Evolutionary conservation across 1,284 basidiomycete genomes (phyloP).

Genomic region (Chalciporus sp.): DNA sequence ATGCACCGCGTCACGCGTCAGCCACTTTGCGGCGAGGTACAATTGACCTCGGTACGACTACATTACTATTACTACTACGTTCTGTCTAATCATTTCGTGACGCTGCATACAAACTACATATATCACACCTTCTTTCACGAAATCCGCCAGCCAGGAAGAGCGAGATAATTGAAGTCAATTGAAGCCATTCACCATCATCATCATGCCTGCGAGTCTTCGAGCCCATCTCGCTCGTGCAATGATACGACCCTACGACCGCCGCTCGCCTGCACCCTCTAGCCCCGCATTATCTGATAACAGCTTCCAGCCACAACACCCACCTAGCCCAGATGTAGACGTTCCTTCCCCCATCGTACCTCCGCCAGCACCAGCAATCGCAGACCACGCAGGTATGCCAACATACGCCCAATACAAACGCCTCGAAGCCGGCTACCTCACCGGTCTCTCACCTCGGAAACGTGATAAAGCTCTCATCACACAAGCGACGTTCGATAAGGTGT

Average conservation of each 20-base stretch:
- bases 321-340: background rate
- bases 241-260: slow-evolving; percentile 30
- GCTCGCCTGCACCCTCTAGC: slow-evolving; percentile 13
- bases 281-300: slow-evolving; percentile 1
- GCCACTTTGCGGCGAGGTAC: slow-evolving; percentile 12
- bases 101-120: slow-evolving; percentile 32
- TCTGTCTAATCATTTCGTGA: slow-evolving; percentile 19
- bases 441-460: slow-evolving; percentile 57
- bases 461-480: slow-evolving; percentile 73
- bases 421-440: slow-evolving; percentile 55
- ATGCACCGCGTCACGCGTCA: slow-evolving; percentile 25
- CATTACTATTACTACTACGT: background rate
- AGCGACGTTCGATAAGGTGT: slow-evolving; percentile 67
- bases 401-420: slow-evolving; percentile 57
- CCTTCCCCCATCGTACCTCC: slow-evolving; percentile 1
- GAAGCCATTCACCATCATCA: background rate
- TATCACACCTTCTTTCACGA: slow-evolving; percentile 18
- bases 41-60: background rate
- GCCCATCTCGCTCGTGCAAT: slow-evolving; percentile 10
- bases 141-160: background rate
- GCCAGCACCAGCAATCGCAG: slow-evolving; percentile 16
- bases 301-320: background rate
- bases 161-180: no score
- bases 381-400: slow-evolving; percentile 55
- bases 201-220: slow-evolving; percentile 30